These are phyloP conservation scores for Leccinum incarnatum DNA, from an alignment of 768 basidiomycete genomes.

Conservation along the genomic window DNA sequence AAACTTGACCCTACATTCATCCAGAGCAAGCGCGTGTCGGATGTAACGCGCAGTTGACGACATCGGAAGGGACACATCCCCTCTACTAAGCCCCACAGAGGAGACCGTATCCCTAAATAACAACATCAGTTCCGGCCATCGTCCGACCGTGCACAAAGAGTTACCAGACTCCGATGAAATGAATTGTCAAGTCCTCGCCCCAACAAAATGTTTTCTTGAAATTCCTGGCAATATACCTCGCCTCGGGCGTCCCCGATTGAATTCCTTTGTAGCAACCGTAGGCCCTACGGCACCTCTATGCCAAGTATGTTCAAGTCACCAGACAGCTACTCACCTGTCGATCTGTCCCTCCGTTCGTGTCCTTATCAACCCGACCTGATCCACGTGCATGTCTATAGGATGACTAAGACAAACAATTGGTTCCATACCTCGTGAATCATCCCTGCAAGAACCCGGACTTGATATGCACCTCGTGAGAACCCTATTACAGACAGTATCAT, in stretches of 20 bases:
- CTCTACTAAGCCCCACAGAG: constrained; percentile 44
- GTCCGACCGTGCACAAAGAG: constrained; percentile 7
- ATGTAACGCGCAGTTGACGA: constrained; percentile 41
- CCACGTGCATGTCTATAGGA: not conserved
- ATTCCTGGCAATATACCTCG: not conserved
- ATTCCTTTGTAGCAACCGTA: not conserved
- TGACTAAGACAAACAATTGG: not conserved
- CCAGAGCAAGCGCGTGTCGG: not conserved
- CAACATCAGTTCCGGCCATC: not conserved
- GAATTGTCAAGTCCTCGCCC: not conserved
- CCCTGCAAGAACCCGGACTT: not conserved
- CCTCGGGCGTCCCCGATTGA: not conserved
- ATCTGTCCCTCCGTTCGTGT: not conserved
- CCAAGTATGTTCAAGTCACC: not conserved
- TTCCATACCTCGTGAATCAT: not conserved
- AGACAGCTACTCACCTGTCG: not conserved
- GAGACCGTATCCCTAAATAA: constrained; percentile 43
- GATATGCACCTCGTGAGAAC: not conserved
- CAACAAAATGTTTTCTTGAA: not conserved
- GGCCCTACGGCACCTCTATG: not conserved
- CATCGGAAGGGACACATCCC: constrained; percentile 48
- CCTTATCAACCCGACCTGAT: not conserved
- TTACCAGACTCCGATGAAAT: constrained; percentile 47
- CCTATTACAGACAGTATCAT: not conserved
- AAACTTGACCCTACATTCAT: not conserved